phyloP scores from a whole-genome alignment of 345 rosid species.

The Linum tenue region DNA sequence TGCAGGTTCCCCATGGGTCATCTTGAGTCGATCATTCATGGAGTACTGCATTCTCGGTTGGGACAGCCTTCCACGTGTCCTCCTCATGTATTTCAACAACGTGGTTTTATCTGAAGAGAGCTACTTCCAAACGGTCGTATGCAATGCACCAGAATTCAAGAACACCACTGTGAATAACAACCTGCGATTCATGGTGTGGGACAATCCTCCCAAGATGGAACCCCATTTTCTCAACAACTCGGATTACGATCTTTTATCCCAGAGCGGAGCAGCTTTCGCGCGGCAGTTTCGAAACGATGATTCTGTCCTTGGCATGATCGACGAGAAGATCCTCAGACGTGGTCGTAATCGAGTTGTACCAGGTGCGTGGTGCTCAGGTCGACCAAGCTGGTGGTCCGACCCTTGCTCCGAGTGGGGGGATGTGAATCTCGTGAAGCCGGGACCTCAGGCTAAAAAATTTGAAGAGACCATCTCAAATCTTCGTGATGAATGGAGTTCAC shows the following conservation, averaged over 20 bases:
- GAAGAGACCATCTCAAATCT: conserved; percentile 58
- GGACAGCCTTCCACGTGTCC: conserved; percentile 84
- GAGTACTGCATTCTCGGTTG: conserved; percentile 91
- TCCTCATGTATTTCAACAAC: conserved; percentile 92
- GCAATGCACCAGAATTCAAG: conserved; percentile 80
- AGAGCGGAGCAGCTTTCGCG: conserved; percentile 87
- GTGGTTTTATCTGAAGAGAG: conserved; percentile 75
- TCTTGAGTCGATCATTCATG: conserved; percentile 71
- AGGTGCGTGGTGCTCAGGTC: conserved; percentile 92
- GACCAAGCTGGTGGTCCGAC: conserved; percentile 64
- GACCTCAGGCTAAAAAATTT: conserved; percentile 64
- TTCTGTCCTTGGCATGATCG: conserved; percentile 63
- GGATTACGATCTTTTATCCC: conserved; percentile 59
- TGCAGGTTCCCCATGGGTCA: conserved; percentile 90
- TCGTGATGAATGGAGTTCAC: conserved; percentile 61
- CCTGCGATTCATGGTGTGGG: conserved; percentile 89
- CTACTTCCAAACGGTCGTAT: conserved; percentile 84
- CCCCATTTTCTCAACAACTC: conserved; percentile 65
- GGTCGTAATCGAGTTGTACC: conserved; percentile 46
- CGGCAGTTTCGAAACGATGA: conserved; percentile 67
- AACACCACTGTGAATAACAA: conserved; percentile 79
- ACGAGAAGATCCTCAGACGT: conserved; percentile 64
- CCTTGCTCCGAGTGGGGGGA: conserved; percentile 98
- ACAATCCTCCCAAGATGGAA: conserved; percentile 93
- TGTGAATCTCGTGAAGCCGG: conserved; percentile 63